A percentile compares a stretch with the other conserved stretches of the same genome.
Evolutionary conservation across 352 stramenopile genomes (phyloP).

Genomic region (Elongisporangium anandrum): DNA sequence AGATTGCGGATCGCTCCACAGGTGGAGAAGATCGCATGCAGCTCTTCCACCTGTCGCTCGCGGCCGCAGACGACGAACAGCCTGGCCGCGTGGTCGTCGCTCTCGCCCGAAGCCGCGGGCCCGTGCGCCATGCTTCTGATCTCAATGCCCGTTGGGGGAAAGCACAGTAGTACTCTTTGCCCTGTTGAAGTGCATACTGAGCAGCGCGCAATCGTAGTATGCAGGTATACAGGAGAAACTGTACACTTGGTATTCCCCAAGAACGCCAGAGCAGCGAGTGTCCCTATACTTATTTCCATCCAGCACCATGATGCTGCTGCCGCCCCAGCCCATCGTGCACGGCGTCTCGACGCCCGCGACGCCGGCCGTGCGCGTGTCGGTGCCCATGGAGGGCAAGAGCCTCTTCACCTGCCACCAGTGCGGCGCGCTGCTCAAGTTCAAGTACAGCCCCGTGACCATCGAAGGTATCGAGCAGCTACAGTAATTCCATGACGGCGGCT

Average conservation of each 20-base stretch:
- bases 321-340: not conserved
- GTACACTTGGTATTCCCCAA: not conserved
- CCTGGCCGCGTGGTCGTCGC: slow-evolving; percentile 1
- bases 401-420: slow-evolving; percentile 76
- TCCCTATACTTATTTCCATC: not conserved
- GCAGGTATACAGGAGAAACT: not conserved
- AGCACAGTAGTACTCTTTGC: not conserved
- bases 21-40: slow-evolving; percentile 49
- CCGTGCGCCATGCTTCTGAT: not conserved
- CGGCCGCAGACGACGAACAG: slow-evolving; percentile 78
- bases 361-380: not conserved
- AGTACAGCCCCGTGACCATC: slow-evolving; percentile 50
- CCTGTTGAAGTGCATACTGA: not conserved
- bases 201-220: not conserved
- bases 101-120: not conserved
- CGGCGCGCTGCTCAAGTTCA: slow-evolving; percentile 68
- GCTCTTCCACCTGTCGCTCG: slow-evolving; percentile 53
- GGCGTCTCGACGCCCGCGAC: not conserved
- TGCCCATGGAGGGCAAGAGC: slow-evolving; percentile 70
- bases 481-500: not conserved
- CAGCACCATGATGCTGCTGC: not conserved
- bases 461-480: slow-evolving; percentile 24
- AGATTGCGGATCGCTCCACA: slow-evolving; percentile 64
- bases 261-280: not conserved
- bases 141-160: not conserved